Conservation (phyloP, 441 rosid species). For the Gossypium lobatum region DNA sequence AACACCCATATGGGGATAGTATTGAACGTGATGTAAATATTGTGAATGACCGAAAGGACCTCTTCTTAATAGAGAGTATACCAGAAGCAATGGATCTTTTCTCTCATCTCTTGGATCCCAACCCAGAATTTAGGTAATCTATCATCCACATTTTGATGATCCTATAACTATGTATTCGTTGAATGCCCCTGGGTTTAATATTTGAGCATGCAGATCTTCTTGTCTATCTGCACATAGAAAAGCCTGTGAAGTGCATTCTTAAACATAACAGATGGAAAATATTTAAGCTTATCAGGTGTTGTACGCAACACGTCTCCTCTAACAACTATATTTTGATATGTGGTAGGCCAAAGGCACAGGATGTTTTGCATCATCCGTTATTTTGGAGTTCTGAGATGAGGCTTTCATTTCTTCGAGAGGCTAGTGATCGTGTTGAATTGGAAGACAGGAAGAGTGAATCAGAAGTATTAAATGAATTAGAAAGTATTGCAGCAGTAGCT, state of each 20-base stretch:
- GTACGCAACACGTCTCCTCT: not conserved
- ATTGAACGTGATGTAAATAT: conserved; percentile 79
- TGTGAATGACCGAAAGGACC: conserved; percentile 69
- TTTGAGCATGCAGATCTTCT: not conserved
- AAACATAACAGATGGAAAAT: not conserved
- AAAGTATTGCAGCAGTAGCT: conserved; percentile 54
- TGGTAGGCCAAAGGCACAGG: conserved; percentile 62
- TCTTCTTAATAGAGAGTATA: conserved; percentile 71
- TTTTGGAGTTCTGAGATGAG: conserved; percentile 74
- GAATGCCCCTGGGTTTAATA: conserved; percentile 1
- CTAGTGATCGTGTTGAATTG: conserved; percentile 72
- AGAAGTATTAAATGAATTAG: conserved; percentile 57
- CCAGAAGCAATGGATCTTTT: conserved; percentile 91
- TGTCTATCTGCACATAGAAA: not conserved
- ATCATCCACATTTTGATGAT: not conserved
- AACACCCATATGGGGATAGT: conserved; percentile 76
- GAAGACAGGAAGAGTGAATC: conserved; percentile 71
- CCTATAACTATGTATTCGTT: not conserved
- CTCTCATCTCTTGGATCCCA: conserved; percentile 52
- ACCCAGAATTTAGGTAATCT: conserved; percentile 62
- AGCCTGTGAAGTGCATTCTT: conserved; percentile 3
- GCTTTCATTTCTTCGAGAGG: conserved; percentile 77
- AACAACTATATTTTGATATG: not conserved
- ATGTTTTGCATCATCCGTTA: conserved; percentile 63
- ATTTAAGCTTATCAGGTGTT: not conserved